Evolutionary conservation across 192 early-diverging fungal genomes (phyloP), one percentile per base, ranked within the genome.

Genomic region (Rhizophagus sp.): DNA sequence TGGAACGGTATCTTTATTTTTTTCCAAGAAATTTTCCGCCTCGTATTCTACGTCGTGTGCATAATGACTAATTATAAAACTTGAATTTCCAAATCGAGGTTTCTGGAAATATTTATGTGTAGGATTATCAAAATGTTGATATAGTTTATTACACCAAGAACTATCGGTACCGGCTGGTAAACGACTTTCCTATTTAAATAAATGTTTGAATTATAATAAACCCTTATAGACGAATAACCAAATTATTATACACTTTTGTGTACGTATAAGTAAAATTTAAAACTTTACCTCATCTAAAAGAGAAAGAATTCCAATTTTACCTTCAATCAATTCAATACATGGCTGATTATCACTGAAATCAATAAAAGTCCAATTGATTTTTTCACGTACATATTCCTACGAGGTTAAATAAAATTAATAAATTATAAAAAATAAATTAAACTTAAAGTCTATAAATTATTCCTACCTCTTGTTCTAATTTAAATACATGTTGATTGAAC

Each of bases 341-440:
- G 95, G 94, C 85, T 97, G 95, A 82, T 99, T 99, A 85, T 99
- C 98, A 83, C 95, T 96, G 86, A 98, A 99, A 77, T 99, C 96
- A 75, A 99, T 98, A 78, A 97, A 97, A 36, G 94, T 96, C 98
- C 98, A 99, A 82, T 94, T 91, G 83, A 99, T 95, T 86, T 97
- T 88, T 82, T 99, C 98, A 44, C 93, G 92, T 73, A 96, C 89
- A 81, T 99, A 99, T 86, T 98, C 97, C 68, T 75, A 76, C 11
- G 11, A 24, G 24, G 17, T 13, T 15, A 15, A 27, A 67, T 7
- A 24, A 78, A 19, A 3, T 36, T 67, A 78, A 33, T 30, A 10
- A 65, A 44, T 13, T 27, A 15, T 30, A 33, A 25, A 27, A 30
- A 41, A 8, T 0, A 41, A 41, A 41, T n/a, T n/a, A n/a, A n/a